Conservation (phyloP, 2,329 filamentous ascomycete genomes). For the Sclerotinia trifoliorum region DNA sequence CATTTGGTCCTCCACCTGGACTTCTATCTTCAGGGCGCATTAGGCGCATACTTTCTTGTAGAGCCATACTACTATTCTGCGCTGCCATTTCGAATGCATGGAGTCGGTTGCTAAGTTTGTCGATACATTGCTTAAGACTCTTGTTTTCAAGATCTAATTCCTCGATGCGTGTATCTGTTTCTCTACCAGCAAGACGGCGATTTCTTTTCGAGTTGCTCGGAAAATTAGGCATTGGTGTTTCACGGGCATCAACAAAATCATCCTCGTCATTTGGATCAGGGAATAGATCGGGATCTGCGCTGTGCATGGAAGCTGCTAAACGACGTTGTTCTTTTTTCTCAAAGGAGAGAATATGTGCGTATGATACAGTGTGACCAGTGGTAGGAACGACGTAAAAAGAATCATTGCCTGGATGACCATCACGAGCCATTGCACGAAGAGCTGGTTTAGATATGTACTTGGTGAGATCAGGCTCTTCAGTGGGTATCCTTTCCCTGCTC, state of each 20-base stretch:
- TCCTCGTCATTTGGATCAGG: slow-evolving; percentile 66
- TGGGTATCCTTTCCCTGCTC: slow-evolving; percentile 38
- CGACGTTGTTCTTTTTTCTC: slow-evolving; percentile 66
- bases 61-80: slow-evolving; percentile 79
- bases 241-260: slow-evolving; percentile 88
- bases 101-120: slow-evolving; percentile 83
- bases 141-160: slow-evolving; percentile 88
- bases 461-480: slow-evolving; percentile 69
- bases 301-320: slow-evolving; percentile 51
- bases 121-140: slow-evolving; percentile 78
- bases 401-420: slow-evolving; percentile 61
- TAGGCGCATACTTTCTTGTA: slow-evolving; percentile 78
- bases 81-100: slow-evolving; percentile 91
- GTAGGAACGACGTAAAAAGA: slow-evolving; percentile 96
- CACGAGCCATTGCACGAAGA: slow-evolving; percentile 72
- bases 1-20: slow-evolving; percentile 36
- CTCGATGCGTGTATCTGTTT: slow-evolving; percentile 58
- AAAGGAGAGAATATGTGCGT: slow-evolving; percentile 80
- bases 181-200: slow-evolving; percentile 38
- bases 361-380: slow-evolving; percentile 86
- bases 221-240: slow-evolving; percentile 49
- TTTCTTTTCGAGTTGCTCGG: slow-evolving; percentile 42
- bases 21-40: slow-evolving; percentile 48
- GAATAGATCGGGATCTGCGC: slow-evolving; percentile 39
- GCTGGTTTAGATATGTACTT: slow-evolving; percentile 85